Percentiles rank a stretch among this genome's conserved stretches.
Evolutionary conservation across 2,329 filamentous ascomycete species (phyloP).

Genomic region (Fusarium udum): DNA sequence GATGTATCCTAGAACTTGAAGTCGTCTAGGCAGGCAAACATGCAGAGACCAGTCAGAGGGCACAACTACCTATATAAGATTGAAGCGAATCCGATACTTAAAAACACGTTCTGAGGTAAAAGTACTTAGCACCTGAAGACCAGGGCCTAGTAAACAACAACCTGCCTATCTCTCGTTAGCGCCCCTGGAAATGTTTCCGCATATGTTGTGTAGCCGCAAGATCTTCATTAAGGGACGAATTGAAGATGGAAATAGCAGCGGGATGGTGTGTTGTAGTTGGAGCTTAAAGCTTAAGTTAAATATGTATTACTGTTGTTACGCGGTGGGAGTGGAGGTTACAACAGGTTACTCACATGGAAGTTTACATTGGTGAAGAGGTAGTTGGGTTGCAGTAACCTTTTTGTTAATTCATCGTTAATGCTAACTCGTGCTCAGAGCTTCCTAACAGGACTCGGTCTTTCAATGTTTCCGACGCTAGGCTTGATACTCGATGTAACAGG

Average conservation of each 20-base stretch:
- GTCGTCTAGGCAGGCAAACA: neutral
- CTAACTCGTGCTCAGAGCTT: neutral
- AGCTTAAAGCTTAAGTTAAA: neutral
- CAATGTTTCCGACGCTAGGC: neutral
- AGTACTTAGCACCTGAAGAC: constrained; percentile 7
- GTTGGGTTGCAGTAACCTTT: neutral
- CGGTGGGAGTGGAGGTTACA: neutral
- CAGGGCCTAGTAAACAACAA: neutral
- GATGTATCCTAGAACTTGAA: neutral
- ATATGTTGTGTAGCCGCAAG: neutral
- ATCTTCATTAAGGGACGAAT: constrained; percentile 1
- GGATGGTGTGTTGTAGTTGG: neutral
- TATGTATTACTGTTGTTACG: neutral
- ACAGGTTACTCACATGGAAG: neutral
- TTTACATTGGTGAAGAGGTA: neutral
- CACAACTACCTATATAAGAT: neutral
- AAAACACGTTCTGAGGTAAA: neutral
- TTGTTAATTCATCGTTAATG: neutral
- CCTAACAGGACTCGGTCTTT: neutral
- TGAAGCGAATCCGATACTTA: constrained; percentile 18
- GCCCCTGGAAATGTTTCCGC: neutral
- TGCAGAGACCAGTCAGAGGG: neutral
- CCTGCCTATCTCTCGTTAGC: constrained; percentile 23
- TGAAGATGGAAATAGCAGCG: constrained; percentile 3
- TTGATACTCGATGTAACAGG: neutral